Conservation (phyloP, 208 protist genomes). For the Trypanosoma lewisi region DNA sequence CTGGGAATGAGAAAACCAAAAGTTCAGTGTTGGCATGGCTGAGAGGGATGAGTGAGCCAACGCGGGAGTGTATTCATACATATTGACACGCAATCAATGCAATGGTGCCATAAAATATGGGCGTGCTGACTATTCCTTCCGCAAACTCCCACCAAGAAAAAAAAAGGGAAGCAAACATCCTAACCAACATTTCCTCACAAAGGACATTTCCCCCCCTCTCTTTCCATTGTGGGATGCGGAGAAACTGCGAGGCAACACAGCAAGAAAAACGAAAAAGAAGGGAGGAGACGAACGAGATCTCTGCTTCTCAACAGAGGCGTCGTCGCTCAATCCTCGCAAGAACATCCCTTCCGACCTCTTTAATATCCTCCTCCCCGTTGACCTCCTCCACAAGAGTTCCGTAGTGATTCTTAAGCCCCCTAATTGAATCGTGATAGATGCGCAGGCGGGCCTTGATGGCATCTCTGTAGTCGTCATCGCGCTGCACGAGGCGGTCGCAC, state of each 20-base stretch:
- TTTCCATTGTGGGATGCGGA: too few species aligned
- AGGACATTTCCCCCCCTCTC: too few species aligned
- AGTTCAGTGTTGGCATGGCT: too few species aligned
- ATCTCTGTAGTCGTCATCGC: slow-evolving; percentile 77
- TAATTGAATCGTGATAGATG: slow-evolving; percentile 64
- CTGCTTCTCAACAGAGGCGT: too few species aligned
- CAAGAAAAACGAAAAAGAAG: slow-evolving; percentile 13
- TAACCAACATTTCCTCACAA: too few species aligned
- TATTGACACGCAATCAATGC: neutral
- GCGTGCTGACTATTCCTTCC: neutral
- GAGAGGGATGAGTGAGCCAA: too few species aligned
- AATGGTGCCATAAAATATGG: neutral
- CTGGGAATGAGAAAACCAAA: too few species aligned
- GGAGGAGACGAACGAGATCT: too few species aligned
- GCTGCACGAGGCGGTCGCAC: slow-evolving; percentile 79
- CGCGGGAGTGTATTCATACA: too few species aligned
- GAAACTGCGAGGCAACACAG: slow-evolving; percentile 7
- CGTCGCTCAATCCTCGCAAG: slow-evolving; percentile 32
- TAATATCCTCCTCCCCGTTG: slow-evolving; percentile 44
- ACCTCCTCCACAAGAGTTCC: slow-evolving; percentile 43
- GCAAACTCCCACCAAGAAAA: slow-evolving; percentile 1
- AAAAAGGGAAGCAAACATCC: slow-evolving; percentile 19
- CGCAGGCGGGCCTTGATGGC: slow-evolving; percentile 65
- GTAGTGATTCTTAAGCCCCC: slow-evolving; percentile 69
- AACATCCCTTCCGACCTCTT: slow-evolving; percentile 45